phyloP scores from a whole-genome alignment of 495 filamentous ascomycete species.

The Penicillium argentinense region DNA sequence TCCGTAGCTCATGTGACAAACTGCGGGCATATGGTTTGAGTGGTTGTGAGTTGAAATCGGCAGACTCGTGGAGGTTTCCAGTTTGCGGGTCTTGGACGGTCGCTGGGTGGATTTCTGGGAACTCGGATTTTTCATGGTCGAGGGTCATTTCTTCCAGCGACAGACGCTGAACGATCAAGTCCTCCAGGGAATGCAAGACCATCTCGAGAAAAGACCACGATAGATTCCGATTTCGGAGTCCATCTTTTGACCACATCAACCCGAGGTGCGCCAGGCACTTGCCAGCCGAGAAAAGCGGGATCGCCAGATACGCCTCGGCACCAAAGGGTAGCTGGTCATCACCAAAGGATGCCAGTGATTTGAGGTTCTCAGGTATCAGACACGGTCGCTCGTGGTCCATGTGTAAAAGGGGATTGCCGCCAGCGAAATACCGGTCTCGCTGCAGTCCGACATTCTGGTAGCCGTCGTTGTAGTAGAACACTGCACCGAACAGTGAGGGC shows the following conservation, averaged over 20 bases:
- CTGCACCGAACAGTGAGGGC: constrained; percentile 65
- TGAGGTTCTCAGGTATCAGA: constrained; percentile 64
- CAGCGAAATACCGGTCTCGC: constrained; percentile 64
- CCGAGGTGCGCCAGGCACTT: constrained; percentile 76
- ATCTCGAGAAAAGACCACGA: constrained; percentile 73
- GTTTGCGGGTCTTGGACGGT: constrained; percentile 39
- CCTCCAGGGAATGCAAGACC: constrained; percentile 74
- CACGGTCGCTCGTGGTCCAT: constrained; percentile 78
- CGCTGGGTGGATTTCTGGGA: constrained; percentile 11
- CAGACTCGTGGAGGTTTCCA: constrained; percentile 18
- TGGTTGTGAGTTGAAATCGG: constrained; percentile 55
- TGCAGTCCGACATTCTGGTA: constrained; percentile 52
- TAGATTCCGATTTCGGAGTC: constrained; percentile 53
- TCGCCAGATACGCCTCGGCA: constrained; percentile 67
- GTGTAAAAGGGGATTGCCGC: constrained; percentile 61
- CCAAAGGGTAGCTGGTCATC: constrained; percentile 60
- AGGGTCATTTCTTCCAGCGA: constrained; percentile 10
- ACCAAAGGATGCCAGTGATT: constrained; percentile 58
- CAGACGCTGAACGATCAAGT: constrained; percentile 63
- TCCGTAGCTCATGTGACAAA: constrained; percentile 76
- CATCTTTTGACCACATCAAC: constrained; percentile 69
- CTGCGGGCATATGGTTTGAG: constrained; percentile 77
- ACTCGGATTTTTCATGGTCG: constrained; percentile 4
- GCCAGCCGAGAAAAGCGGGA: constrained; percentile 69
- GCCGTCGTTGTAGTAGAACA: constrained; percentile 70